These are phyloP conservation scores for Epichloe aotearoae DNA, from an alignment of 2,329 filamentous ascomycete genomes.

Conservation along the genomic window DNA sequence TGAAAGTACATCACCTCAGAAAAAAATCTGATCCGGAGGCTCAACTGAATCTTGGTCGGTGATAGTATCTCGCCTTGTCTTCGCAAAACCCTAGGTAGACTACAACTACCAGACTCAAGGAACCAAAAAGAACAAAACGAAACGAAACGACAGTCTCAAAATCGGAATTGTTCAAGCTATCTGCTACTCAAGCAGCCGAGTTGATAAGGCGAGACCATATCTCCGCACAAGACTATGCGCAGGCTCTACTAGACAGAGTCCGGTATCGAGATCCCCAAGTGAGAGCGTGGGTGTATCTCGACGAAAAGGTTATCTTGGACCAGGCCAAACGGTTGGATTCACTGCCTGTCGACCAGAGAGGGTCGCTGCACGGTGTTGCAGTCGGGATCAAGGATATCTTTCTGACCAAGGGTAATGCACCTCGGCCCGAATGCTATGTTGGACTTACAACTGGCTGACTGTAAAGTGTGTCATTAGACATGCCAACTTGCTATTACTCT, in stretches of 20 bases:
- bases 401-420: conserved; percentile 33
- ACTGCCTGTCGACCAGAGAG: conserved; percentile 32
- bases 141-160: conserved; percentile 1
- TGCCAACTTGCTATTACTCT: conserved; percentile 45
- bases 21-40: neutral
- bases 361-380: conserved; percentile 42
- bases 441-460: neutral
- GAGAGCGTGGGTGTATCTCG: conserved; percentile 37
- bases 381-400: conserved; percentile 50
- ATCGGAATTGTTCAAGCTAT: conserved; percentile 1
- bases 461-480: conserved; percentile 20
- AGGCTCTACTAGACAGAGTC: conserved; percentile 32
- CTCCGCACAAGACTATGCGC: conserved; percentile 35
- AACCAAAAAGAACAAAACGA: neutral
- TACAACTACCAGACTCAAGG: neutral
- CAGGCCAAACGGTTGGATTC: conserved; percentile 37
- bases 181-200: conserved; percentile 5
- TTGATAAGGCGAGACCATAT: conserved; percentile 14
- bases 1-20: neutral
- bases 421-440: neutral
- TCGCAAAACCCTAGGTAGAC: neutral
- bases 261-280: conserved; percentile 29
- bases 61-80: neutral
- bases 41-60: neutral
- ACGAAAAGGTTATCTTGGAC: conserved; percentile 31